Percentiles rank a stretch among this genome's conserved stretches.
Evolutionary conservation across 2,329 filamentous ascomycete species (phyloP).

Genomic region (Gaeumannomyces sp.): DNA sequence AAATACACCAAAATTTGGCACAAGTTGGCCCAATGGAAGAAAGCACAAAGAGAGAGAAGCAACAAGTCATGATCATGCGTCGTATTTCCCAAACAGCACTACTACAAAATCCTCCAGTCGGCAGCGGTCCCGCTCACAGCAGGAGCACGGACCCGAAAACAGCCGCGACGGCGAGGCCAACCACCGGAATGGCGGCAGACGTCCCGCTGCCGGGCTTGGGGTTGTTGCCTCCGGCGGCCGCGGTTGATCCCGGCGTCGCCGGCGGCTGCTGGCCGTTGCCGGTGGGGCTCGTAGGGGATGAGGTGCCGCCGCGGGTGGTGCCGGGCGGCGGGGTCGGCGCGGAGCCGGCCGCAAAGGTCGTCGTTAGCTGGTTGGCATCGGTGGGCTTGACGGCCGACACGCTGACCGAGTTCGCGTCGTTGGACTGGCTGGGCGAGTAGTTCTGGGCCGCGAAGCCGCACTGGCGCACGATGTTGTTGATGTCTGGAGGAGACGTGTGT

Average conservation of each 20-base stretch:
- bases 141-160: not conserved
- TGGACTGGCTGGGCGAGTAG: slow-evolving; percentile 20
- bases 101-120: not conserved
- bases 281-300: no score
- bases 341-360: slow-evolving; percentile 23
- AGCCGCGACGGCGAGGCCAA: not conserved
- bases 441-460: slow-evolving; percentile 28
- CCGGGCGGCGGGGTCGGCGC: not conserved
- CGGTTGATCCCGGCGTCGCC: no score
- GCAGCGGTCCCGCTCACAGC: not conserved
- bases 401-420: slow-evolving; percentile 22
- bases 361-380: slow-evolving; percentile 28
- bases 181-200: not conserved
- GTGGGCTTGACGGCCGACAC: slow-evolving; percentile 28
- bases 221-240: not conserved
- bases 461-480: slow-evolving; percentile 27
- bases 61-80: not conserved
- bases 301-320: no score
- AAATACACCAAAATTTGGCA: no score
- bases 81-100: not conserved
- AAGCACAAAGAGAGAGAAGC: no score
- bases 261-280: not conserved
- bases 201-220: no score
- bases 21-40: no score
- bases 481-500: slow-evolving; percentile 20